Evolutionary conservation across 768 basidiomycete genomes (phyloP).

Genomic region (Mycena amicta): DNA sequence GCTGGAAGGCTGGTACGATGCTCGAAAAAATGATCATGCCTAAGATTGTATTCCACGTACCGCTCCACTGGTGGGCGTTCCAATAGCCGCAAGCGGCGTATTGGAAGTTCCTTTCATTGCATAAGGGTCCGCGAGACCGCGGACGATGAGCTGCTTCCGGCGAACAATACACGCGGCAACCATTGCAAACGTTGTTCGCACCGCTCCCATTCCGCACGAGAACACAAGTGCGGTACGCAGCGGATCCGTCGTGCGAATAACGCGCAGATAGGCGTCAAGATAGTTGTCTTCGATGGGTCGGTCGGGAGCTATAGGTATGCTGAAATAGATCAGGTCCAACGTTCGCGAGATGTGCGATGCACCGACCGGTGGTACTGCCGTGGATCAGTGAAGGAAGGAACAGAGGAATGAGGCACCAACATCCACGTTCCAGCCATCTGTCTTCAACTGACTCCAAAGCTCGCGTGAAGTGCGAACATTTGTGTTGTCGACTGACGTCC

Average conservation of each 20-base stretch:
- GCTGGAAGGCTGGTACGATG: constrained; percentile 24
- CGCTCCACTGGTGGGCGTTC: constrained; percentile 10
- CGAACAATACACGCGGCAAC: constrained; percentile 87
- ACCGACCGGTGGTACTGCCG: constrained; percentile 74
- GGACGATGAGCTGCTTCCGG: constrained; percentile 68
- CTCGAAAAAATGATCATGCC: neutral
- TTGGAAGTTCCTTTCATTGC: constrained; percentile 35
- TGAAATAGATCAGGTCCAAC: constrained; percentile 28
- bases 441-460: constrained; percentile 78
- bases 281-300: constrained; percentile 96
- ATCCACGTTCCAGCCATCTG: constrained; percentile 90
- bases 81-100: constrained; percentile 10
- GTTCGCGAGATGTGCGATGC: neutral
- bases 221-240: constrained; percentile 83
- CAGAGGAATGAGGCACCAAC: constrained; percentile 41
- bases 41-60: constrained; percentile 12
- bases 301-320: constrained; percentile 94
- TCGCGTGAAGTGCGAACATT: constrained; percentile 89
- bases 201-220: constrained; percentile 96
- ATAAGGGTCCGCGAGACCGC: constrained; percentile 82
- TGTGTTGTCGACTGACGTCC: constrained; percentile 84
- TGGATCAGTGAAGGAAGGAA: constrained; percentile 19
- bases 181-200: constrained; percentile 97
- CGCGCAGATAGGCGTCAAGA: constrained; percentile 86
- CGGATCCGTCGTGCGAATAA: constrained; percentile 82